These are phyloP conservation scores for Cryptosporidium bovis DNA, from an alignment of 169 alveolate genomes.

Conservation along the genomic window DNA sequence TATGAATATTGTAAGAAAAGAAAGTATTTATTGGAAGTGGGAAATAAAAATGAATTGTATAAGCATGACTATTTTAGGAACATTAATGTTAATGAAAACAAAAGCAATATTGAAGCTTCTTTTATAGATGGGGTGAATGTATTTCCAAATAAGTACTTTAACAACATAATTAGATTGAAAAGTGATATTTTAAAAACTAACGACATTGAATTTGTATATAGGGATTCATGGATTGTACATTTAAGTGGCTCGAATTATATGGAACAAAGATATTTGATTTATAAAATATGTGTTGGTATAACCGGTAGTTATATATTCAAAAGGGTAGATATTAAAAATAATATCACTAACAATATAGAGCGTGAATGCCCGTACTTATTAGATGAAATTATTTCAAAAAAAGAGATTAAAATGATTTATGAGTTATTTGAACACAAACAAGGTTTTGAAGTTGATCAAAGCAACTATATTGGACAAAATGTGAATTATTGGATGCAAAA, in stretches of 20 bases:
- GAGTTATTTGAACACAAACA: background rate
- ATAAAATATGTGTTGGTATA: conserved; percentile 10
- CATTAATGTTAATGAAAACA: too few species aligned
- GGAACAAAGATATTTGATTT: conserved; percentile 30
- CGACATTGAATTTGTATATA: background rate
- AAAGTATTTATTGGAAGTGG: background rate
- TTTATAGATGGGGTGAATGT: conserved; percentile 25
- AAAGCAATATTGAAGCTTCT: too few species aligned
- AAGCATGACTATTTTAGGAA: too few species aligned
- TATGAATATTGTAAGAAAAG: conserved; percentile 23
- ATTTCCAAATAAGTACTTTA: conserved; percentile 17
- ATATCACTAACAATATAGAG: background rate
- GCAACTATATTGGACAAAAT: conserved; percentile 29
- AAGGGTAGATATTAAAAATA: background rate
- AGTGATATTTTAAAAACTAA: background rate
- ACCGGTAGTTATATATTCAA: background rate
- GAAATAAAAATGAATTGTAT: background rate
- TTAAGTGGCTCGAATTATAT: conserved; percentile 58
- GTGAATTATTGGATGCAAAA: conserved; percentile 5
- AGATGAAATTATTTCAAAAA: conserved; percentile 2
- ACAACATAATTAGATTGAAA: conserved; percentile 12
- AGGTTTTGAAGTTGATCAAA: conserved; percentile 18
- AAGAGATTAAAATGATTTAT: background rate
- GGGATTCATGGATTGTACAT: conserved; percentile 33
- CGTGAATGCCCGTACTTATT: conserved; percentile 16